Base-by-base conservation (phyloP, 441 rosid species). In the Pelargonium cotyledonis region DNA sequence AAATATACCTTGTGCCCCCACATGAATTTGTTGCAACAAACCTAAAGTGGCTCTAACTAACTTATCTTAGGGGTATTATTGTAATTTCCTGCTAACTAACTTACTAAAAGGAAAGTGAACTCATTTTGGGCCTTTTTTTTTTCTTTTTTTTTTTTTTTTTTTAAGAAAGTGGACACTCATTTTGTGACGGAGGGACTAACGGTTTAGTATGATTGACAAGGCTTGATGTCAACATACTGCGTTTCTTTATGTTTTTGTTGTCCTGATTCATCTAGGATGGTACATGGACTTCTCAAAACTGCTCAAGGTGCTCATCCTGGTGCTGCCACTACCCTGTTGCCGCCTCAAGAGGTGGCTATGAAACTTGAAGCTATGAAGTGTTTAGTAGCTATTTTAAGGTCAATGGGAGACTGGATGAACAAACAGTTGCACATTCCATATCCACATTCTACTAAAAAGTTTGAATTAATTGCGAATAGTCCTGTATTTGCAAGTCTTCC, bases 331-430 rank as follows among this genome's bases (percentile, higher is more conserved):
- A 82, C 91, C 0, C 72, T 95, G 64, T 73, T 92, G 82, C 96
- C 96, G 19, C 94, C 96, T 38, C 98, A 95, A 81, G 99, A 95
- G 85, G 78, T 71, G 66, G 82, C 88, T 66, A 85, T 89, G 94
- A 92, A 92, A 80, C 90, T 91, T 80, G 98, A 95, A 83, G 95
- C 98, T 68, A 86, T 92, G 96, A 92, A 87, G 80, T 90, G 97
- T 89, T 84, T 95, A 68, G 96, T 95, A 73, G 91, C 94, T 75
- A 77, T 95, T 76, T 84, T 92, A 81, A 88, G 82, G 76, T 95
- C 98, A 65, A 91, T 95, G 96, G 98, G 99, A 75, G 98, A 90
- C 71, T 95, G 98, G 99, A 81, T 91, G 94, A 88, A 92, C 85
- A 95, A 86, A 71, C 98, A 95, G 77, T 80, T 95, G 80, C 86